phyloP scores from a whole-genome alignment of 2,329 filamentous ascomycete genomes.

The Pestalotiopsis sp. region DNA sequence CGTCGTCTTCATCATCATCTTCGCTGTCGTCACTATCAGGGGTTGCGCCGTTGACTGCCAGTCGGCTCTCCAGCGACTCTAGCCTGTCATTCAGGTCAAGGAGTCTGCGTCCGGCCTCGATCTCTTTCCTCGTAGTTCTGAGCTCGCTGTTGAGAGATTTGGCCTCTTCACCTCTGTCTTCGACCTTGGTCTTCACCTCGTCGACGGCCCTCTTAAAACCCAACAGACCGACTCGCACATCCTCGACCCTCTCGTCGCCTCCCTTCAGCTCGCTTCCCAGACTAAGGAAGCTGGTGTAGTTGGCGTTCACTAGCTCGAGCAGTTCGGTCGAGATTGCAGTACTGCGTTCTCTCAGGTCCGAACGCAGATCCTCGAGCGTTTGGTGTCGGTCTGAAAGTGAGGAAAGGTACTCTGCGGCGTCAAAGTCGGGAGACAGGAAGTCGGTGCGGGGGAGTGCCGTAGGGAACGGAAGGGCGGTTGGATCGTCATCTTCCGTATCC shows the following conservation, averaged over 20 bases:
- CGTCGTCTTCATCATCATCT: conserved; percentile 29
- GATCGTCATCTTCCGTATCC: conserved; percentile 48
- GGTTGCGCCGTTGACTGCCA: conserved; percentile 55
- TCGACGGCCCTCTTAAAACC: conserved; percentile 84
- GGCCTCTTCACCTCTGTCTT: conserved; percentile 65
- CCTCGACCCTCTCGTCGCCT: conserved; percentile 89
- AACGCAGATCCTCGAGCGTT: conserved; percentile 88
- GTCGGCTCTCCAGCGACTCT: conserved; percentile 61
- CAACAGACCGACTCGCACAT: conserved; percentile 82
- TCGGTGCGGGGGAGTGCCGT: conserved; percentile 79
- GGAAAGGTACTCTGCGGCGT: conserved; percentile 78
- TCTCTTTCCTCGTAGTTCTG: conserved; percentile 61
- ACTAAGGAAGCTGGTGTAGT: conserved; percentile 89
- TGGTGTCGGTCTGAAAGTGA: conserved; percentile 86
- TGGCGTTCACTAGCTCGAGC: conserved; percentile 90
- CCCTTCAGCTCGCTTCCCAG: conserved; percentile 81
- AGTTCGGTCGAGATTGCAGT: conserved; percentile 82
- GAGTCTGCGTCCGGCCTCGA: conserved; percentile 64
- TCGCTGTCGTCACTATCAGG: conserved; percentile 37
- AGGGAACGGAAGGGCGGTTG: conserved; percentile 83
- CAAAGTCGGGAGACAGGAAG: conserved; percentile 79
- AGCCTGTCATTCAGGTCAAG: conserved; percentile 69
- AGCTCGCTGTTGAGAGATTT: conserved; percentile 67
- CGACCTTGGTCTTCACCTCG: conserved; percentile 69
- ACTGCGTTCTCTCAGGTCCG: conserved; percentile 81